Percentiles rank a stretch among this genome's conserved stretches.
phyloP scores from a whole-genome alignment of 129 eudicot species.

The Tagetes patula region DNA sequence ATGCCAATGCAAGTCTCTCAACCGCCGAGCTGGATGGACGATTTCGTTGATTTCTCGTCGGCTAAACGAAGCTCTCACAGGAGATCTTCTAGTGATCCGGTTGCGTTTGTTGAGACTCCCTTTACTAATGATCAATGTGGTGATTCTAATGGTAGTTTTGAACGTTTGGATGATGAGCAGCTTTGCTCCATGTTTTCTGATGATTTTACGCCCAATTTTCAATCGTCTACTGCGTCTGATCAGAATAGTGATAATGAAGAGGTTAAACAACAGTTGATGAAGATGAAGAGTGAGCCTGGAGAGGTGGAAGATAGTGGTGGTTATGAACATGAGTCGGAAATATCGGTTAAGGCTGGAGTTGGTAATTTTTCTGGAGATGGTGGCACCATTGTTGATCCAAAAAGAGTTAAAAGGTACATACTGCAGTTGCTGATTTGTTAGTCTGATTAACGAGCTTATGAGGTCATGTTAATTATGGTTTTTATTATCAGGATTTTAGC shows the following conservation, averaged over 20 bases:
- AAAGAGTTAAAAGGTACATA: constrained; percentile 38
- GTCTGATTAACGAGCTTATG: neutral
- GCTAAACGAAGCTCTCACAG: constrained; percentile 59
- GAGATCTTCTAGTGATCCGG: constrained; percentile 73
- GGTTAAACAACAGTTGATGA: neutral
- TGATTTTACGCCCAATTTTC: constrained; percentile 35
- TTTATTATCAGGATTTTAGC: constrained; percentile 20
- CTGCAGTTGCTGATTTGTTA: neutral
- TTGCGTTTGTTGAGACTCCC: constrained; percentile 64
- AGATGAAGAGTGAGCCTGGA: constrained; percentile 49
- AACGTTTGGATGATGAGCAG: constrained; percentile 76
- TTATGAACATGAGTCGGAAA: constrained; percentile 8
- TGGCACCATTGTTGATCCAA: constrained; percentile 41
- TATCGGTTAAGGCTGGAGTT: constrained; percentile 5
- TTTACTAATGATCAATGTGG: neutral
- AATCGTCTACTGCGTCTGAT: constrained; percentile 37
- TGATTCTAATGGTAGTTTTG: constrained; percentile 43
- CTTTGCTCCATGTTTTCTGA: constrained; percentile 76
- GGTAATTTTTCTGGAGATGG: constrained; percentile 26
- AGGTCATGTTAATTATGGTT: neutral
- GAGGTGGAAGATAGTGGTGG: constrained; percentile 7
- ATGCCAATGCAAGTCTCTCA: neutral
- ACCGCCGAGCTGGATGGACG: constrained; percentile 67
- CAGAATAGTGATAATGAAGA: constrained; percentile 57
- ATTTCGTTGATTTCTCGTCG: constrained; percentile 71